Conservation (phyloP, 1,284 basidiomycete species). For the Blastosporella zonata region DNA sequence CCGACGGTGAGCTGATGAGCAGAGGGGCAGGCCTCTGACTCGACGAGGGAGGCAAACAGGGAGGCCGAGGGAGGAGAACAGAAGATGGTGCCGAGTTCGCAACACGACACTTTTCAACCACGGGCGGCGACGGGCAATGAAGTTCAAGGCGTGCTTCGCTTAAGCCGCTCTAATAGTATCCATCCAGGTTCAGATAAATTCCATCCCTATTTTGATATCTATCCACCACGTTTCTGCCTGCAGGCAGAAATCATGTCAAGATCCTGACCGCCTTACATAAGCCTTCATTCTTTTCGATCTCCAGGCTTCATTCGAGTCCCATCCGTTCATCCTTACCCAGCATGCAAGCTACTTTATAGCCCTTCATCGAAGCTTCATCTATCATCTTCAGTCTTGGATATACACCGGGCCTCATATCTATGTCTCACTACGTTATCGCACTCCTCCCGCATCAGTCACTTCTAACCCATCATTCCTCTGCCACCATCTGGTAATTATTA, state of each 20-base stretch:
- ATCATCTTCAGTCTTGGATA: slow-evolving; percentile 5
- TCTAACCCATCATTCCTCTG: slow-evolving; percentile 24
- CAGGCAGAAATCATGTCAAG: slow-evolving; percentile 48
- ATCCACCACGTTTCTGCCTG: slow-evolving; percentile 69
- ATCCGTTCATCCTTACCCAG: background rate
- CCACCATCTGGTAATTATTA: slow-evolving; percentile 14
- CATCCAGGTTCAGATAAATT: slow-evolving; percentile 41
- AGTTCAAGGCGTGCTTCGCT: slow-evolving; percentile 49
- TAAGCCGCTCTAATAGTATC: slow-evolving; percentile 35
- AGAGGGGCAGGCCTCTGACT: slow-evolving; percentile 24
- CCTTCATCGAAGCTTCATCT: background rate
- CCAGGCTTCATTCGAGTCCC: background rate
- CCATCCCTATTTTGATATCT: slow-evolving; percentile 47
- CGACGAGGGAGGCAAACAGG: slow-evolving; percentile 24
- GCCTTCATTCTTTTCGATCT: slow-evolving; percentile 13
- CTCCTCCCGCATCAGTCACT: slow-evolving; percentile 42
- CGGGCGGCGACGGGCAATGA: slow-evolving; percentile 39
- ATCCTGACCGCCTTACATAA: slow-evolving; percentile 31
- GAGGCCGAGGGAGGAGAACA: slow-evolving; percentile 28
- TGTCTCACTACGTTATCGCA: slow-evolving; percentile 4
- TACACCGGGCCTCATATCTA: background rate
- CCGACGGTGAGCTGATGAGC: slow-evolving; percentile 24
- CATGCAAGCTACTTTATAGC: slow-evolving; percentile 4
- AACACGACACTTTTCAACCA: slow-evolving; percentile 48
- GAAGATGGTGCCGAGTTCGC: slow-evolving; percentile 36